Evolutionary conservation across 306 rosid species (phyloP), one percentile per base, ranked within the genome.

Genomic region (Sindora glabra): DNA sequence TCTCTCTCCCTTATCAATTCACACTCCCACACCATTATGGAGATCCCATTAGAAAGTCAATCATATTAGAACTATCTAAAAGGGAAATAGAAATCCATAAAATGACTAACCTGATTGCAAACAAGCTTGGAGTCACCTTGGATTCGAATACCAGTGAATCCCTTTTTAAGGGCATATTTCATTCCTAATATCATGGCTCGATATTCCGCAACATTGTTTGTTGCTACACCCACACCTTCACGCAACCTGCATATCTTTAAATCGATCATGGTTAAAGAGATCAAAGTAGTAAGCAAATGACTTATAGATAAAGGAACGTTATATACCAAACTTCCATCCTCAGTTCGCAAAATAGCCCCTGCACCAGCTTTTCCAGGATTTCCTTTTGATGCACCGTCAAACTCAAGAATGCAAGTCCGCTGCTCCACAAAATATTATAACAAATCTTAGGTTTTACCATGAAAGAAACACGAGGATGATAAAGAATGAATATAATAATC

Each of bases 81-180:
- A 39, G 10, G 29, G 22, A 54, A 15, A n/a, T n/a, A n/a, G n/a
- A 45, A 22, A 40, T 47, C 22, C 23, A 55, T 17, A 52, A 52
- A 64, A 68, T 51, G 37, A 65, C 83, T 64, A 68, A 92, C 98
- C 98, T 92, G 98, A 95, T 76, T 76, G 78, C 94, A 92, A 62
- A 92, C 86, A 46, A 92, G 98, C 72, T 88, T 92, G 78, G 98
- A 92, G 73, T 92, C 98, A 53, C 98, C 98, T 56, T 67, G 77
- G 73, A 78, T 72, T 36, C 24, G 62, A 53, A 92, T 87, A 56
- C 50, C 71, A 42, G 74, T 78, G 74, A 79, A 92, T 16, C 98
- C 98, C 72, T 77, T 92, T 59, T 76, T 64, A 47, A 88, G 83
- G 39, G 98, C 98, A 86, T 63, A 82, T 79, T 53, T 92, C 81